Conservation (phyloP, 331 rosid genomes). For the Dryas integrifolia region DNA sequence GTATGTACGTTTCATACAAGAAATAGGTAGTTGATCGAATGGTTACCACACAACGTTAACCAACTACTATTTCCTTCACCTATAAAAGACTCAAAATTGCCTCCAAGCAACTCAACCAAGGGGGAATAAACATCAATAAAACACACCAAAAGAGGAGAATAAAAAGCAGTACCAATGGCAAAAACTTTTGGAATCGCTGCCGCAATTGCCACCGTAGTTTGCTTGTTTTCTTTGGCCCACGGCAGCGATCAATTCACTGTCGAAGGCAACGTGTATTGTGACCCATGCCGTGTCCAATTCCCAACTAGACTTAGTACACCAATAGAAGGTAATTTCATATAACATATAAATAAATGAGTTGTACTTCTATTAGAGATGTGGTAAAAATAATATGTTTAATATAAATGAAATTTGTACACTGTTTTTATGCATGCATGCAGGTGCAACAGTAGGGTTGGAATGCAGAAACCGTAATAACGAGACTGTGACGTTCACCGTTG, state of each 20-base stretch:
- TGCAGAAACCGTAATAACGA: conserved; percentile 21
- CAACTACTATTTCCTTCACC: not conserved
- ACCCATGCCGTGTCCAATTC: conserved; percentile 47
- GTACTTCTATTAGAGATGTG: no score
- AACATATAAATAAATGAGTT: no score
- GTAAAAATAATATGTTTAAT: no score
- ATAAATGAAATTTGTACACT: no score
- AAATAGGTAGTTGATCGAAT: not conserved
- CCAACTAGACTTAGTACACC: conserved; percentile 1
- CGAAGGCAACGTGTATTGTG: conserved; percentile 53
- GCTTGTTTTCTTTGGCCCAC: conserved; percentile 27
- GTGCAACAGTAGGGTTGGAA: conserved; percentile 15
- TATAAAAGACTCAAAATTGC: conserved; percentile 23
- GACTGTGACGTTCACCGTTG: not conserved
- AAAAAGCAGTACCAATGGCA: conserved; percentile 24
- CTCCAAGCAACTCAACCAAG: conserved; percentile 13
- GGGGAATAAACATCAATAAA: conserved; percentile 14
- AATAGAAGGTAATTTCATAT: not conserved
- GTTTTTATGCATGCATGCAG: conserved; percentile 21
- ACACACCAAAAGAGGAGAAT: no score
- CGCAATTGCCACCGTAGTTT: conserved; percentile 30
- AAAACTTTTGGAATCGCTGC: conserved; percentile 23
- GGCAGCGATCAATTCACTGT: conserved; percentile 19
- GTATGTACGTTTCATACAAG: no score
- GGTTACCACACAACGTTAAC: conserved; percentile 27